phyloP scores from a whole-genome alignment of 768 basidiomycete genomes.

The Chalciporus chontae region DNA sequence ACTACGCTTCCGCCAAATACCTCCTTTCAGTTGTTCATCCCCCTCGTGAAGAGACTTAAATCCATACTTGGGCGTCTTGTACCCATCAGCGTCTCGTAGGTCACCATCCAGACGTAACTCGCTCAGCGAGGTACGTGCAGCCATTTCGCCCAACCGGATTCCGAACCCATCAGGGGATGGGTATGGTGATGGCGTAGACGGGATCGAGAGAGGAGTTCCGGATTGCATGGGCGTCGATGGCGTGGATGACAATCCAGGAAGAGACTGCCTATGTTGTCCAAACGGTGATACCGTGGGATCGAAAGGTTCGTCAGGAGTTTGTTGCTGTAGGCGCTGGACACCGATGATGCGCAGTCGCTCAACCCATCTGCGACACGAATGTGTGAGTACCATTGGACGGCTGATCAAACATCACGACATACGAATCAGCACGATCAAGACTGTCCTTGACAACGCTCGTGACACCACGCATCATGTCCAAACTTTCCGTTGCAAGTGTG shows the following conservation, averaged over 20 bases:
- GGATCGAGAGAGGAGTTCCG: constrained; percentile 26
- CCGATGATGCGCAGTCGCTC: constrained; percentile 77
- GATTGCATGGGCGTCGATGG: constrained; percentile 29
- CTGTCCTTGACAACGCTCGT: constrained; percentile 87
- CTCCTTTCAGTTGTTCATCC: not conserved
- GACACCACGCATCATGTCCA: constrained; percentile 90
- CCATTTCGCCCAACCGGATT: constrained; percentile 24
- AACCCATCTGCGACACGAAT: constrained; percentile 60
- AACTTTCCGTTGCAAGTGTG: constrained; percentile 82
- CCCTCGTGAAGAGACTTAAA: constrained; percentile 7
- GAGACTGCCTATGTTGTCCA: constrained; percentile 12
- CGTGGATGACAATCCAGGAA: constrained; percentile 30
- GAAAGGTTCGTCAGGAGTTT: constrained; percentile 15
- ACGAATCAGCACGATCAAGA: constrained; percentile 84
- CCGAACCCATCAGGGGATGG: constrained; percentile 27
- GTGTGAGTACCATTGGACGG: constrained; percentile 2
- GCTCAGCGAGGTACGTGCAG: constrained; percentile 29
- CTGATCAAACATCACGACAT: constrained; percentile 27
- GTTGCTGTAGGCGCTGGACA: constrained; percentile 52
- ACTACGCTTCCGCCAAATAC: constrained; percentile 7
- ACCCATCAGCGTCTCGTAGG: constrained; percentile 4
- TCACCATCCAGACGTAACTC: constrained; percentile 28
- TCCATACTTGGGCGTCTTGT: constrained; percentile 23
- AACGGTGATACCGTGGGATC: constrained; percentile 9
- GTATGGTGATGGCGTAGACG: constrained; percentile 26